Conservation (phyloP, 2,329 filamentous ascomycete genomes). For the Basipetospora chlamydospora region DNA sequence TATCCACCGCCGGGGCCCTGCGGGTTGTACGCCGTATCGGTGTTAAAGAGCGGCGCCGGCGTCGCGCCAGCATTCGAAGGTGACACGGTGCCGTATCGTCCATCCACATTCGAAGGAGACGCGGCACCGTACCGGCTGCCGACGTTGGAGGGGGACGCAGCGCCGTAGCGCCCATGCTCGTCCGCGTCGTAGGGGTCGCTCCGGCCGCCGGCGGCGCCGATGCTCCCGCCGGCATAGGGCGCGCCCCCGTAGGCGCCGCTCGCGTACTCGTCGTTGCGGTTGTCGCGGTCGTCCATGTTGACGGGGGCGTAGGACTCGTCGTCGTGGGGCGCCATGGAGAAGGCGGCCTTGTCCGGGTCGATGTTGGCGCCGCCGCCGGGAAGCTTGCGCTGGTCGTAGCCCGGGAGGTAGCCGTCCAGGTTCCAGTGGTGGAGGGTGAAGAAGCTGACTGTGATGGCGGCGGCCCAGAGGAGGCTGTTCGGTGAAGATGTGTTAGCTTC, state of each 20-base stretch:
- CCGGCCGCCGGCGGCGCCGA: slow-evolving; percentile 4
- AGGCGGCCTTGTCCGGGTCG: slow-evolving; percentile 55
- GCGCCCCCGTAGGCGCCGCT: slow-evolving; percentile 20
- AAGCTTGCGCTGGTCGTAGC: slow-evolving; percentile 37
- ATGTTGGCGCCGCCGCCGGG: slow-evolving; percentile 35
- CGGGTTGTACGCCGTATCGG: slow-evolving; percentile 32
- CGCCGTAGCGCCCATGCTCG: slow-evolving; percentile 24
- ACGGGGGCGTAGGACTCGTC: slow-evolving; percentile 52
- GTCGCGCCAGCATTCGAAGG: neutral
- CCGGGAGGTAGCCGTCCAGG: slow-evolving; percentile 43
- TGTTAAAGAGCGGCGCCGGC: slow-evolving; percentile 30
- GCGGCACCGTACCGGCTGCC: too few species aligned
- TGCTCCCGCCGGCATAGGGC: slow-evolving; percentile 21
- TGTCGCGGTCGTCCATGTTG: slow-evolving; percentile 39
- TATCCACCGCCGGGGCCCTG: slow-evolving; percentile 19
- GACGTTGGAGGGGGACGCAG: too few species aligned
- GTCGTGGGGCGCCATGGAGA: slow-evolving; percentile 52
- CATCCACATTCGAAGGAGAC: too few species aligned
- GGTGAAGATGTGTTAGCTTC: slow-evolving; percentile 5
- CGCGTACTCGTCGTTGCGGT: slow-evolving; percentile 16
- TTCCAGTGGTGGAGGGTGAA: slow-evolving; percentile 49
- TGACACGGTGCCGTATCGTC: slow-evolving; percentile 6
- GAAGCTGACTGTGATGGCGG: slow-evolving; percentile 39
- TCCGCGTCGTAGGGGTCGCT: slow-evolving; percentile 20
- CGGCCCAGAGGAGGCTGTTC: slow-evolving; percentile 38